These are phyloP conservation scores for Curvularia sp. DNA, from an alignment of 2,329 filamentous ascomycete species.

Conservation along the genomic window DNA sequence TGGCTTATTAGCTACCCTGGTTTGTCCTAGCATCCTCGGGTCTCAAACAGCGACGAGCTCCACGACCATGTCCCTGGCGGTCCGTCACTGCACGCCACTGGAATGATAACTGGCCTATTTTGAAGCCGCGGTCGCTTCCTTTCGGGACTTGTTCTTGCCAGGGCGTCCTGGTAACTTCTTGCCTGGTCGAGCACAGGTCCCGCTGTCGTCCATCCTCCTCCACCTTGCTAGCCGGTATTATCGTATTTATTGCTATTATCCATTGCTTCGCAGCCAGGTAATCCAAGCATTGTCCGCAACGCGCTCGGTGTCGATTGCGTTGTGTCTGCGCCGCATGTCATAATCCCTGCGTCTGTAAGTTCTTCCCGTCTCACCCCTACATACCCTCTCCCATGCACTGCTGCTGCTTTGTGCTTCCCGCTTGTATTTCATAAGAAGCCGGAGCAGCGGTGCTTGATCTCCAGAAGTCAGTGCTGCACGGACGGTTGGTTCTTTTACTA, in stretches of 20 bases:
- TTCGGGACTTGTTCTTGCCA: conserved; percentile 25
- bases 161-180: conserved; percentile 34
- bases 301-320: conserved; percentile 36
- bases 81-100: conserved; percentile 34
- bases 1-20: conserved; percentile 35
- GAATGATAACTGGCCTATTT: conserved; percentile 32
- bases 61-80: conserved; percentile 47
- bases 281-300: conserved; percentile 30
- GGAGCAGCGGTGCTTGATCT: conserved; percentile 45
- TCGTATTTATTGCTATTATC: conserved; percentile 43
- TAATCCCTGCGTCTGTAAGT: conserved; percentile 41
- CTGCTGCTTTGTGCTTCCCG: conserved; percentile 38
- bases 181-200: conserved; percentile 38
- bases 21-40: conserved; percentile 35
- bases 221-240: conserved; percentile 38
- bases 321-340: conserved; percentile 41
- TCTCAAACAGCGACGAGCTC: conserved; percentile 48
- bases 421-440: conserved; percentile 43
- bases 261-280: conserved; percentile 33
- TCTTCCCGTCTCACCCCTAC: conserved; percentile 34
- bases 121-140: conserved; percentile 30
- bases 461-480: conserved; percentile 51
- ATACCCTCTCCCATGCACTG: conserved; percentile 34
- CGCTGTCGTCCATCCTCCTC: conserved; percentile 34
- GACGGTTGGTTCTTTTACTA: conserved; percentile 44